phyloP scores from a whole-genome alignment of 2,329 filamentous ascomycete genomes.

The Cladosporium velox region DNA sequence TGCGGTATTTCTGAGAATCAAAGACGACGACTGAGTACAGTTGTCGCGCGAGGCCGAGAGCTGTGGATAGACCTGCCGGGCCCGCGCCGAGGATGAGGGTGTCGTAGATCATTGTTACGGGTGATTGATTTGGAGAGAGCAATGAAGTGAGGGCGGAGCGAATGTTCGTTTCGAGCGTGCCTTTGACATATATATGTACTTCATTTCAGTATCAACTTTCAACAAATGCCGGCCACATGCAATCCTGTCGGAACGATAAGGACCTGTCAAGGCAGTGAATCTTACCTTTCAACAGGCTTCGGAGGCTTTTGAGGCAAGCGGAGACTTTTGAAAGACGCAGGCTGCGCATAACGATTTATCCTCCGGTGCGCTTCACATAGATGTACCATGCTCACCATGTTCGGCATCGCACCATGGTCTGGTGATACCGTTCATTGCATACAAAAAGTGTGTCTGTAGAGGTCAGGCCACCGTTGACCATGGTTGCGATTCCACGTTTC shows the following conservation, averaged over 20 bases:
- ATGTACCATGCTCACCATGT: neutral
- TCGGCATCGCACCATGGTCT: neutral
- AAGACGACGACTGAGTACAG: conserved; percentile 40
- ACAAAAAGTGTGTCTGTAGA: neutral
- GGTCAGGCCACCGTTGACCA: neutral
- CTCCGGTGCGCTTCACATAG: neutral
- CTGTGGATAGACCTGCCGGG: conserved; percentile 9
- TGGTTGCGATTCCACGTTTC: neutral
- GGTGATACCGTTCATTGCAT: neutral
- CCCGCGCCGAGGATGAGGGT: neutral
- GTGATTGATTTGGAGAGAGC: neutral
- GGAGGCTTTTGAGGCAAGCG: neutral
- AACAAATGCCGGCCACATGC: neutral
- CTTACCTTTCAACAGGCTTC: neutral
- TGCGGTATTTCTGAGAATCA: conserved; percentile 47
- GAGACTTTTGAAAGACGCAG: neutral
- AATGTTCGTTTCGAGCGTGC: neutral
- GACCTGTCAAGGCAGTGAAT: neutral
- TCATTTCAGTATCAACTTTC: neutral
- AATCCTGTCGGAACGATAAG: neutral
- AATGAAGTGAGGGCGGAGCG: too few relatives aligned
- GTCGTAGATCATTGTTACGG: conserved; percentile 4
- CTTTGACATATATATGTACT: neutral
- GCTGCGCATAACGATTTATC: neutral
- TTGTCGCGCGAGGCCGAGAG: conserved; percentile 39